These are phyloP conservation scores for Cenococcum geophilum DNA, from an alignment of 495 filamentous ascomycete species.

Conservation along the genomic window DNA sequence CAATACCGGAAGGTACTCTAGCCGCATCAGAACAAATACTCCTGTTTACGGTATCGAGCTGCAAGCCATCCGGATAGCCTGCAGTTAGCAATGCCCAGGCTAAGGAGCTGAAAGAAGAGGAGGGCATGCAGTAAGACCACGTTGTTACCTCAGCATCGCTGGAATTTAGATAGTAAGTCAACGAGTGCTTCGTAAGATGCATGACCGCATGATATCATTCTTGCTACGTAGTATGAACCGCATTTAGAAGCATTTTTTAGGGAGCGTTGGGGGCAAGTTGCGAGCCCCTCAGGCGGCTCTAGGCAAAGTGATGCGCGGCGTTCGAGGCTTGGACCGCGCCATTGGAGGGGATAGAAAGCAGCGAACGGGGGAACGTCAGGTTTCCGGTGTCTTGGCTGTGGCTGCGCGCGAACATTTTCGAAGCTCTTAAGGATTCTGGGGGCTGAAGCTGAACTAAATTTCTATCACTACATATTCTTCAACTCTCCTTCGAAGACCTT, in stretches of 20 bases:
- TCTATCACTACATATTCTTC: conserved; percentile 1
- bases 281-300: background rate
- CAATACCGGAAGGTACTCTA: too few relatives aligned
- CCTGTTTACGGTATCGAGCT: too few relatives aligned
- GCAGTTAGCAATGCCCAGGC: too few relatives aligned
- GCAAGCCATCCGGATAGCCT: too few relatives aligned
- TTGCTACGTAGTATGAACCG: background rate
- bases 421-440: background rate
- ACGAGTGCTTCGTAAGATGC: too few relatives aligned
- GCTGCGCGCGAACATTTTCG: background rate
- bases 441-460: background rate
- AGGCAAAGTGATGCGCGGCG: background rate
- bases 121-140: too few relatives aligned
- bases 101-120: too few relatives aligned
- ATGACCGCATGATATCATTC: too few relatives aligned
- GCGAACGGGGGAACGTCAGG: background rate
- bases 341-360: background rate
- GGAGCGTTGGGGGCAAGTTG: background rate
- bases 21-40: too few relatives aligned
- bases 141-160: too few relatives aligned
- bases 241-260: background rate
- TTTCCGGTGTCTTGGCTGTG: background rate
- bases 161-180: too few relatives aligned
- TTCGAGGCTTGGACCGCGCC: background rate
- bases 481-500: background rate